phyloP scores from a whole-genome alignment of 257 asterid species.

The Osmanthus fragrans region DNA sequence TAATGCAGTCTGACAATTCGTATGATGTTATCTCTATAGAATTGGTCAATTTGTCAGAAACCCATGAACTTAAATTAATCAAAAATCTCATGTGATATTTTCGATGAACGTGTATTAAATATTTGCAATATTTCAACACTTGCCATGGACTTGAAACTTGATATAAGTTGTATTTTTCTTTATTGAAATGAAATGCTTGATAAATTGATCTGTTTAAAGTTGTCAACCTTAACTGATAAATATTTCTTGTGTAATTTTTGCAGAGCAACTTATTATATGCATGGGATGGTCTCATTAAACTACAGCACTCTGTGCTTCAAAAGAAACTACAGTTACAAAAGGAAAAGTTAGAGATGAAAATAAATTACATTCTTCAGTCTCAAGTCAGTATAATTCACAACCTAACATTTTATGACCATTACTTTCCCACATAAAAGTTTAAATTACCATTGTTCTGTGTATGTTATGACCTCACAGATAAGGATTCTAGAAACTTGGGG shows the following conservation, averaged over 20 bases:
- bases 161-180: too few relatives aligned
- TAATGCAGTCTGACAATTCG: too few relatives aligned
- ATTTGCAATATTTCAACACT: not conserved
- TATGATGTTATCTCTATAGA: not conserved
- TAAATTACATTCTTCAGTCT: slow-evolving; percentile 49
- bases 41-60: not conserved
- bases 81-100: not conserved
- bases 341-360: slow-evolving; percentile 62
- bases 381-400: slow-evolving; percentile 44
- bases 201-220: not conserved
- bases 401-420: not conserved
- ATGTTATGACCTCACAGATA: slow-evolving; percentile 39
- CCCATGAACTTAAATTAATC: not conserved
- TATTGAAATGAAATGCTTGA: not conserved
- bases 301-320: slow-evolving; percentile 52
- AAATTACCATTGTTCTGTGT: not conserved
- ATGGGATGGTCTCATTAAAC: slow-evolving; percentile 37
- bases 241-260: slow-evolving; percentile 6
- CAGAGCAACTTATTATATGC: slow-evolving; percentile 58
- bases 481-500: slow-evolving; percentile 61
- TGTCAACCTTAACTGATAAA: not conserved
- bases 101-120: not conserved
- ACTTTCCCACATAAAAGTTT: not conserved
- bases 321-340: slow-evolving; percentile 60
- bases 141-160: not conserved